Evolutionary conservation across 225 moss, liverwort and hornwort genomes (phyloP), one percentile per base, ranked within the genome.

Genomic region (Bryum argenteum): DNA sequence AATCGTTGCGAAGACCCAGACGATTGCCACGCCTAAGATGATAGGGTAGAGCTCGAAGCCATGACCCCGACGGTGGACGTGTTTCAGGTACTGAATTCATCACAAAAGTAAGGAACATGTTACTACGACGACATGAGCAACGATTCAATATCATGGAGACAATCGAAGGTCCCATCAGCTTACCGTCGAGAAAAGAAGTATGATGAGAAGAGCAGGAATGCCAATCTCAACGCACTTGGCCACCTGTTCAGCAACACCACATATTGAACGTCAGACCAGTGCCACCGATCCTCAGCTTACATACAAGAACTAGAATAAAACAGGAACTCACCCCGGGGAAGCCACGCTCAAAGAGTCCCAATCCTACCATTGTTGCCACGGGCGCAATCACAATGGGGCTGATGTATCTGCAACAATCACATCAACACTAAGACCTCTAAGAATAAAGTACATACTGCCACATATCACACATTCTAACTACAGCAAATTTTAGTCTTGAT

Each of bases 201-300:
- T 79, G 10, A 95, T 6, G 7, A 95, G 78, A 1, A 95, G 54
- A 1, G 94, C 84, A 10, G 94, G 94, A 17, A 95, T 84, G 3
- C 94, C 94, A 14, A 89, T 67, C 75, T 95, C 94, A 9, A 95
- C 90, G 22, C 94, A 95, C 71, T 95, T 92, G 14, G 84, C 94
- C 1, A 94, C 85, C 92, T 92, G 88, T 68, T 3, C 10, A 0
- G n/a, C 15, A 21, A 21, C 7, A 3, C 6, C 16, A 67, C 53
- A 20, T 38, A 15, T 0, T 2, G 53, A 0, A 53, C 20, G 20
- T 67, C 67, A 67, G 67, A 20, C 20, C 1, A 13, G 33, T 5
- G 33, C 33, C 33, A 33, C 33, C 33, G 33, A 33, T 13, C 13
- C 22, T 44, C 14, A 14, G 43, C 37, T 39, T 3, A 18, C 5